Percentiles rank a stretch among this genome's conserved stretches.
Evolutionary conservation across 148 eudicot genomes (phyloP).

Genomic region (Vaccinium macrocarpon): DNA sequence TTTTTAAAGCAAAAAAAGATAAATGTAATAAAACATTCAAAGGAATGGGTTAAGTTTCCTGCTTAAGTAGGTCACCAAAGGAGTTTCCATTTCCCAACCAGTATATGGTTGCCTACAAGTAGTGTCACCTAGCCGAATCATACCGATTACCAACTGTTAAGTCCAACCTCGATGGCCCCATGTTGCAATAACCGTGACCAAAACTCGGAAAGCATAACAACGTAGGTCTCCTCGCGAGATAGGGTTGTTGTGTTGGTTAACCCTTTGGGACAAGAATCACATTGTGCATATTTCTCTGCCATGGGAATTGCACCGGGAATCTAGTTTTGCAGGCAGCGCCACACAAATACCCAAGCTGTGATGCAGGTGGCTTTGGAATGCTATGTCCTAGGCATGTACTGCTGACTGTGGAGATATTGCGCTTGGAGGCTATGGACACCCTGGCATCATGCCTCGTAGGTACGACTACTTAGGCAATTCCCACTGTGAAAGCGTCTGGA

Average conservation of each 20-base stretch:
- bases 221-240: not conserved
- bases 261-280: not conserved
- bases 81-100: not conserved
- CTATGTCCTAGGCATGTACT: not conserved
- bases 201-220: not conserved
- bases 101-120: not conserved
- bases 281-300: not conserved
- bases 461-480: not conserved
- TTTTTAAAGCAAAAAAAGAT: not conserved
- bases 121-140: not conserved
- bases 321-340: too few relatives aligned
- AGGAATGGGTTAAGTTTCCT: not conserved
- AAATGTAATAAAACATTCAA: not conserved
- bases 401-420: too few relatives aligned
- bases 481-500: not conserved
- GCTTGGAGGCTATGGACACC: not conserved
- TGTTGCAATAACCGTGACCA: not conserved
- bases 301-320: not conserved
- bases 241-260: not conserved
- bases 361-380: not conserved
- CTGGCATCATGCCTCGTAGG: not conserved
- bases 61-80: not conserved
- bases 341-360: not conserved
- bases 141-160: not conserved
- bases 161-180: not conserved